phyloP scores from a whole-genome alignment of 208 protist species.

The Trypanosoma rangeli region DNA sequence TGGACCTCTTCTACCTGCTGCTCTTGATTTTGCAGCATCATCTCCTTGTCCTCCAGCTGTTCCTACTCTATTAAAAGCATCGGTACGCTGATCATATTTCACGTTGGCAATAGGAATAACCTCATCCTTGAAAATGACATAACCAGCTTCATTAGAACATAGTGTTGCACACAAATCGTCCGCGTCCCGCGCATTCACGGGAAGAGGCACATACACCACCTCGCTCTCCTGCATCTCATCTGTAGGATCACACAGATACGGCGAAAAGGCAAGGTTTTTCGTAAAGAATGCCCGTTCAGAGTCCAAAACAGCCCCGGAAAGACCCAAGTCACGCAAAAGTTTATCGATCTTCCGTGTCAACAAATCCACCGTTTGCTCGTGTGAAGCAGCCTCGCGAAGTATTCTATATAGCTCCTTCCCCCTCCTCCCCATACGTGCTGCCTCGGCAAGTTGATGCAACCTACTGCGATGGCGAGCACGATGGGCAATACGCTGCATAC shows the following conservation, averaged over 20 bases:
- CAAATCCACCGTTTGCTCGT: constrained; percentile 7
- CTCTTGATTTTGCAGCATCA: not conserved
- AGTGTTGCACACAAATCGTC: constrained; percentile 19
- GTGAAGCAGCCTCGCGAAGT: constrained; percentile 5
- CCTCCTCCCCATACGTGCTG: not conserved
- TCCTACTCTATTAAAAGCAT: not conserved
- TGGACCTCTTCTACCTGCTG: not conserved
- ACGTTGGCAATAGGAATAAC: constrained; percentile 34
- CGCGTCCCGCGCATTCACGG: constrained; percentile 18
- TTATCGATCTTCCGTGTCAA: constrained; percentile 16
- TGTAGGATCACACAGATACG: constrained; percentile 20
- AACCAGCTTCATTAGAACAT: constrained; percentile 14
- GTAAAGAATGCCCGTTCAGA: constrained; percentile 12
- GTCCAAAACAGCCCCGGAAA: not conserved
- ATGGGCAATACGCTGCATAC: constrained; percentile 24
- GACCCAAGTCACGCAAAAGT: constrained; percentile 11
- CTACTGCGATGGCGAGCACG: constrained; percentile 12
- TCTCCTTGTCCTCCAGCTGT: not conserved
- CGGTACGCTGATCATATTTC: not conserved
- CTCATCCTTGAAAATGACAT: constrained; percentile 42
- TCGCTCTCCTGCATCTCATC: not conserved
- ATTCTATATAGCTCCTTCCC: constrained; percentile 3
- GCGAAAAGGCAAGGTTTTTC: constrained; percentile 30
- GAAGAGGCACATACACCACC: constrained; percentile 28
- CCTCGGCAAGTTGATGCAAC: constrained; percentile 15